Evolutionary conservation across 371 early-diverging fungal species (phyloP), one percentile per base, ranked within the genome.

Genomic region (Fennellomyces sp.): DNA sequence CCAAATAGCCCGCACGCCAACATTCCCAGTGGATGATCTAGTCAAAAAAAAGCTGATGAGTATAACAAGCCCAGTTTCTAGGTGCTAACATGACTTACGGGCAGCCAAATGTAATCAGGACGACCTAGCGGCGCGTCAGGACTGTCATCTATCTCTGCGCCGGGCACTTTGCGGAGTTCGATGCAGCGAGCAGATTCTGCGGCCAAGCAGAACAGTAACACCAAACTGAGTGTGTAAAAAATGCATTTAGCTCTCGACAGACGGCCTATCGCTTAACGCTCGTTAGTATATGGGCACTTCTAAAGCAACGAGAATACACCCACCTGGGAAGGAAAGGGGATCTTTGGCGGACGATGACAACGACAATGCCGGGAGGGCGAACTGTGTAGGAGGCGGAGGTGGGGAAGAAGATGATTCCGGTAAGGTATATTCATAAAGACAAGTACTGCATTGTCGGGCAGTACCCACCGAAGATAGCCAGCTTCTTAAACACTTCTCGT

Each of bases 71-170:
- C n/a, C n/a, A n/a, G n/a, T n/a, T n/a, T n/a, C n/a, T n/a, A n/a
- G n/a, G n/a, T n/a, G n/a, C n/a, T n/a, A 21, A 10, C 27, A 54
- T 23, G 25, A 48, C 48, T 51, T 60, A 52, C 60, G 1, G 60
- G 60, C 17, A 60, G 30, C 52, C 53, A 60, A 31, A 60, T 30
- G 17, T 52, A 45, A 31, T 60, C 60, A 17, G 45, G 60, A 25
- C 53, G 29, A 35, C 53, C 31, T 26, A 28, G 15, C 10, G 28
- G 36, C 12, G 41, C 41, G 19, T 51, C 11, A 45, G 45, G 21
- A 23, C 12, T 45, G 5, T 52, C 52, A 36, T 60, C 38, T 29
- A 60, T 52, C 36, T 60, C 50, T 29, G 52, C 13, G n/a, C 49
- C 60, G 21, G 60, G 45, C 27, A 60, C 29, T 23, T 60, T 52